Conservation (phyloP, 345 rosid species). For the Eucalyptus pumila region DNA sequence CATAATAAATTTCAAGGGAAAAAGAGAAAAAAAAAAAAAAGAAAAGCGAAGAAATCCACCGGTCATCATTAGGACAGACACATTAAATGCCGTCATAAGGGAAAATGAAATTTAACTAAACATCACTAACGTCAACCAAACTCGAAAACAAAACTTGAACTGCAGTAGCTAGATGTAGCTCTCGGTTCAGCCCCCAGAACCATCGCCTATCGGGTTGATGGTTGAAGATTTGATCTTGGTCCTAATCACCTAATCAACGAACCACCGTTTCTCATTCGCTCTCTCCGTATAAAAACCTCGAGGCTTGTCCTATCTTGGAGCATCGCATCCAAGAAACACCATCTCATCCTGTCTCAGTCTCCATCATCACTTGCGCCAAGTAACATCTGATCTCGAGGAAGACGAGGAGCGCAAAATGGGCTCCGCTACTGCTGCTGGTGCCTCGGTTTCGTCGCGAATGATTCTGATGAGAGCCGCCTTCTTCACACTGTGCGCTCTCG, state of each 20-base stretch:
- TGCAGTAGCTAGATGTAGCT: not conserved
- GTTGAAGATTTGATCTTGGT: not conserved
- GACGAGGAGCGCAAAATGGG: not conserved
- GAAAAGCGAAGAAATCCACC: not conserved
- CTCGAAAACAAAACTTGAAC: not conserved
- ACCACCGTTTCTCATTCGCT: not conserved
- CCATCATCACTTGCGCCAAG: not conserved
- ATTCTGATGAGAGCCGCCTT: not conserved
- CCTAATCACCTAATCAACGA: slow-evolving; percentile 18
- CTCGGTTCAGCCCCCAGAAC: not conserved
- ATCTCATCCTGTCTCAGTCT: not conserved
- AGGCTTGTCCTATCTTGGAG: not conserved
- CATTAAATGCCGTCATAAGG: not conserved
- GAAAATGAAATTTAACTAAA: not conserved
- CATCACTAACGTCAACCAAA: not conserved
- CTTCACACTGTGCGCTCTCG: slow-evolving; percentile 1
- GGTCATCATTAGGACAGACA: not conserved
- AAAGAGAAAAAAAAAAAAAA: not conserved
- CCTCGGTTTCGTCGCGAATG: not conserved
- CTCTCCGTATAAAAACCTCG: slow-evolving; percentile 4
- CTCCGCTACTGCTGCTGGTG: not conserved
- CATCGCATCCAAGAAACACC: not conserved
- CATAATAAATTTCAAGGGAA: not conserved
- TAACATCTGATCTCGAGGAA: not conserved
- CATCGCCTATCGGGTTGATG: not conserved